A percentile compares a stretch with the other conserved stretches of the same genome.
Evolutionary conservation across 805 yeast genomes (phyloP).

Genomic region (Barnettozyma wickerhamii): DNA sequence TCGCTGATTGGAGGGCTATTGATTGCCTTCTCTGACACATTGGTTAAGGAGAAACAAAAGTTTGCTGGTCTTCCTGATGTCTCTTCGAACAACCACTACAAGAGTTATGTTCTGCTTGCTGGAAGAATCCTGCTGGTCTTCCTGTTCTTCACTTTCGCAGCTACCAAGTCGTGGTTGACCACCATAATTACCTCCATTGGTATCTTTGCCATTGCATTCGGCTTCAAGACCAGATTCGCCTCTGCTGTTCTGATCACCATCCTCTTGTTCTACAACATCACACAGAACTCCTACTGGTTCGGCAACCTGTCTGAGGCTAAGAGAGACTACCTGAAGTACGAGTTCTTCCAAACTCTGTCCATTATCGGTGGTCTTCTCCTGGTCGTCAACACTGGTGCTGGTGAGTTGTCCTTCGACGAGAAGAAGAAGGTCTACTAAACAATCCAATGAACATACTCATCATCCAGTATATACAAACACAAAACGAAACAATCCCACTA

Average conservation of each 20-base stretch:
- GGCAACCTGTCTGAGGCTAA: slow-evolving; percentile 56
- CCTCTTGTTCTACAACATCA: slow-evolving; percentile 69
- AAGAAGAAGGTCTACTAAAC: slow-evolving; percentile 82
- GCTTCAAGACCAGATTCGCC: slow-evolving; percentile 88
- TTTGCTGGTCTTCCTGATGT: slow-evolving; percentile 43
- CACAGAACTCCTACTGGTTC: slow-evolving; percentile 87
- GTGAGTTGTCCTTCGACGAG: slow-evolving; percentile 88
- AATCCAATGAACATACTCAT: background rate
- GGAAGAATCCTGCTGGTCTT: slow-evolving; percentile 85
- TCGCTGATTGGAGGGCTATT: slow-evolving; percentile 90
- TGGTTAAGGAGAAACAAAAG: slow-evolving; percentile 68
- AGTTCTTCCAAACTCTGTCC: slow-evolving; percentile 89
- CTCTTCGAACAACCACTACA: slow-evolving; percentile 59
- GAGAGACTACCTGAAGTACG: slow-evolving; percentile 88
- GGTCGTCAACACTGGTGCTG: slow-evolving; percentile 95
- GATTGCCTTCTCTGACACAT: slow-evolving; percentile 80
- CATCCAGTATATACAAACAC: too few relatives aligned
- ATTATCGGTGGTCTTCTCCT: slow-evolving; percentile 91
- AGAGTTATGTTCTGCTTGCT: slow-evolving; percentile 77
- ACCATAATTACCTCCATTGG: slow-evolving; percentile 68
- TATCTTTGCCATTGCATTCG: slow-evolving; percentile 75
- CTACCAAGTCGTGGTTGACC: slow-evolving; percentile 67
- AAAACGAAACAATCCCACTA: too few relatives aligned
- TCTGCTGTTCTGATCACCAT: slow-evolving; percentile 67
- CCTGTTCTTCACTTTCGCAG: slow-evolving; percentile 79